Evolutionary conservation across 257 asterid genomes (phyloP), one percentile per base, ranked within the genome.

Genomic region (Asclepias syriaca): DNA sequence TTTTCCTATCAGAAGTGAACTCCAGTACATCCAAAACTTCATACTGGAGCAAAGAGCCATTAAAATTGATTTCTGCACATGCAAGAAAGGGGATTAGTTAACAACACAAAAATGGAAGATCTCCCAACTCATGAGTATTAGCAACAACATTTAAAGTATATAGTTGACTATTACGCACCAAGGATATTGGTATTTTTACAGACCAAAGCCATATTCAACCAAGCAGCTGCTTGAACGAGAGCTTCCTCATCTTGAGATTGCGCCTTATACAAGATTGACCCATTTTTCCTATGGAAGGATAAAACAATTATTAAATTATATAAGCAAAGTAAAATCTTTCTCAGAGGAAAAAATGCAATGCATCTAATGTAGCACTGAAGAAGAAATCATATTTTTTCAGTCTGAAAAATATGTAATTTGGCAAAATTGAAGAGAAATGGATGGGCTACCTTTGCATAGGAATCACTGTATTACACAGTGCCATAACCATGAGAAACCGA

Each of bases 201-300:
- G 81, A 80, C 77, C 55, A 87, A 81, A 75, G 82, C 84, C 97
- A 95, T 92, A 80, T 89, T 87, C 87, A 90, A 82, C 72, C 77
- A 79, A 82, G 98, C 93, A 73, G 99, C 98, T 69, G 98, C 99
- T 58, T 82, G 93, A 67, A 92, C 99, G 72, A 95, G 97, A 81
- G 98, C 99, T 87, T 95, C 99, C 83, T 95, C 99, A 75, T 95
- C 99, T 87, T 95, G 99, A 49, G 99, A 95, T 76, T 88, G 96
- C 12, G 99, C 97, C 86, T 95, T 95, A 76, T 92, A 95, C 65
- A 86, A 86, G 70, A 90, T 81, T 50, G 74, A 72, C 76, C 98
- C 98, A 76, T 78, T 84, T 76, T 87, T 90, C 77, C 99, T 95
- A 87, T 34, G 70, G 58, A 59, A 29, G 73, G 69, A 65, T 63